These are phyloP conservation scores for Macrophomina phaseolina DNA, from an alignment of 2,329 filamentous ascomycete species.

Conservation along the genomic window DNA sequence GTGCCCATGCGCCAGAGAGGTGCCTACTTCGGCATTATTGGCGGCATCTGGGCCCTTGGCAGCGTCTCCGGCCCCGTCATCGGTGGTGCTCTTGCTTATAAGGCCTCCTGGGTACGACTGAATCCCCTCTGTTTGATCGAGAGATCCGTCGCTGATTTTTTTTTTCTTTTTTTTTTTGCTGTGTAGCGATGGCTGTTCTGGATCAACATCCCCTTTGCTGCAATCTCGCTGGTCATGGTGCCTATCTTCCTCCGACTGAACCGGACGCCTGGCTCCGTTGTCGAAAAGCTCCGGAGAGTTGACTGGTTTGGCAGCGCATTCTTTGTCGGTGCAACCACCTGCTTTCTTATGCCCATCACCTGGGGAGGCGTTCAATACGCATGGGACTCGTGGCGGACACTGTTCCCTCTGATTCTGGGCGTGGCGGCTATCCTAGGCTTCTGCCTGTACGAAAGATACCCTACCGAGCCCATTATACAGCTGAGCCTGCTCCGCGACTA, in stretches of 20 bases:
- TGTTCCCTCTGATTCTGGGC: constrained; percentile 49
- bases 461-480: constrained; percentile 47
- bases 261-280: constrained; percentile 32
- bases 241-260: constrained; percentile 48
- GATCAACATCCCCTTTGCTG: constrained; percentile 43
- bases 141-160: background rate
- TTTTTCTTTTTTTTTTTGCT: too few relatives aligned
- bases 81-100: constrained; percentile 3
- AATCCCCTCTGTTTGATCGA: constrained; percentile 25
- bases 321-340: constrained; percentile 45
- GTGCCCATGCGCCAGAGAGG: constrained; percentile 36
- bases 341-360: constrained; percentile 50
- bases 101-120: background rate
- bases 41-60: constrained; percentile 20
- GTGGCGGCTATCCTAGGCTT: constrained; percentile 39
- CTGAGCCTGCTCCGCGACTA: constrained; percentile 52
- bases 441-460: constrained; percentile 35
- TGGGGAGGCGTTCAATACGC: constrained; percentile 49
- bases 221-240: constrained; percentile 36
- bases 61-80: background rate
- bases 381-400: constrained; percentile 48
- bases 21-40: constrained; percentile 3
- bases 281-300: constrained; percentile 38
- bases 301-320: constrained; percentile 53
- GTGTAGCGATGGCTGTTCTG: constrained; percentile 53